A percentile compares a stretch with the other conserved stretches of the same genome.
Conservation (phyloP, 768 basidiomycete genomes). For the Hericium rajendrae region DNA sequence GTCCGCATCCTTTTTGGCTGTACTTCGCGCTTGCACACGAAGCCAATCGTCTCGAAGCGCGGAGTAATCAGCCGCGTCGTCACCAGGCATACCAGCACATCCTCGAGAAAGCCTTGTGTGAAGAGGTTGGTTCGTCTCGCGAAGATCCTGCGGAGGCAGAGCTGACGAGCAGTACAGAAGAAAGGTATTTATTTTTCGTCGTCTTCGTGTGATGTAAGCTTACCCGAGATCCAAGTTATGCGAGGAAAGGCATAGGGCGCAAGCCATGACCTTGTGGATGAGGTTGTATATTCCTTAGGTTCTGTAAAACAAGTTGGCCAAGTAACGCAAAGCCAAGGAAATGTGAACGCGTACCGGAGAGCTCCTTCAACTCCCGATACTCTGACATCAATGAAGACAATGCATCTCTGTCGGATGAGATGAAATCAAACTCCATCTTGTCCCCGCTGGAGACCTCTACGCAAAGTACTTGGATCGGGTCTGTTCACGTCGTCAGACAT, state of each 20-base stretch:
- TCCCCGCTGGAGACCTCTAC: conserved; percentile 2
- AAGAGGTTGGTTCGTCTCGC: conserved; percentile 37
- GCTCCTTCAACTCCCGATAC: conserved; percentile 8
- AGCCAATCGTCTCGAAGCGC: conserved; percentile 61
- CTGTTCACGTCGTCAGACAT: too few species aligned
- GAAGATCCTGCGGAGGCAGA: conserved; percentile 42
- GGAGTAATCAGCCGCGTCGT: conserved; percentile 50
- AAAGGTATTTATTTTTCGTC: too few species aligned
- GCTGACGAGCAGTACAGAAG: background rate
- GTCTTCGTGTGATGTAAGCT: background rate
- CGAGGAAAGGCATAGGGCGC: conserved; percentile 8
- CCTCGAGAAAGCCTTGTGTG: conserved; percentile 47
- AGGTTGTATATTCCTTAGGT: background rate
- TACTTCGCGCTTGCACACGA: background rate
- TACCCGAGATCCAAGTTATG: background rate
- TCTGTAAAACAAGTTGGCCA: too few species aligned
- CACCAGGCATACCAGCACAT: conserved; percentile 50
- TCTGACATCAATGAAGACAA: conserved; percentile 3
- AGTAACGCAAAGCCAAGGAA: too few species aligned
- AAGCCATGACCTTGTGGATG: conserved; percentile 4
- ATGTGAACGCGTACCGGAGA: conserved; percentile 2
- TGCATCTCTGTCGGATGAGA: conserved; percentile 5
- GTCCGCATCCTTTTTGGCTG: too few species aligned
- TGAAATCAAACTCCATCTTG: background rate
- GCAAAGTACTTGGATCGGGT: background rate